Conservation (phyloP, 2,329 filamentous ascomycete genomes). For the Polychaeton citri region DNA sequence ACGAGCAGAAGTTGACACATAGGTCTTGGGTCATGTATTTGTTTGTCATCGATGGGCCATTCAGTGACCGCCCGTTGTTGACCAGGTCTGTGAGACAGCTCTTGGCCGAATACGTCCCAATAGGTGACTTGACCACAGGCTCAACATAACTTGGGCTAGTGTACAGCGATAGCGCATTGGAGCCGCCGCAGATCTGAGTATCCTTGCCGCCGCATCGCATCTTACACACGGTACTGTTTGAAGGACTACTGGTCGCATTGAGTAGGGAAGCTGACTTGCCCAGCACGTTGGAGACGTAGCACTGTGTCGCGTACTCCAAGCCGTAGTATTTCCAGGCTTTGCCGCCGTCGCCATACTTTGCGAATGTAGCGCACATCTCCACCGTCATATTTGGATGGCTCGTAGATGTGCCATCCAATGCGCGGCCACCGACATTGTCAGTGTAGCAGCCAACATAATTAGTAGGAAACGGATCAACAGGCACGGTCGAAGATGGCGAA, state of each 20-base stretch:
- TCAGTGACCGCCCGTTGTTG: slow-evolving; percentile 9
- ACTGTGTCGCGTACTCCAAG: slow-evolving; percentile 19
- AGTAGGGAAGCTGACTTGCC: slow-evolving; percentile 3
- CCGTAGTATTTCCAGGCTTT: slow-evolving; percentile 18
- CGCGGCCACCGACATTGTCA: slow-evolving; percentile 10
- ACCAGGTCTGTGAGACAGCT: slow-evolving; percentile 14
- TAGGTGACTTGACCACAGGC: slow-evolving; percentile 7
- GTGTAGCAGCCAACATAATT: slow-evolving; percentile 20
- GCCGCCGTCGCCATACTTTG: slow-evolving; percentile 5
- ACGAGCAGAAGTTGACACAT: slow-evolving; percentile 19
- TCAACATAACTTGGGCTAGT: slow-evolving; percentile 9
- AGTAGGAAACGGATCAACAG: slow-evolving; percentile 9
- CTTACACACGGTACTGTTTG: slow-evolving; percentile 11
- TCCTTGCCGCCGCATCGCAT: slow-evolving; percentile 13
- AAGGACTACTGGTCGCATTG: slow-evolving; percentile 6
- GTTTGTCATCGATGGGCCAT: slow-evolving; percentile 5
- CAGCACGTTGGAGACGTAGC: slow-evolving; percentile 18
- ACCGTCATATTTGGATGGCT: slow-evolving; percentile 13
- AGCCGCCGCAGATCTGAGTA: slow-evolving; percentile 18
- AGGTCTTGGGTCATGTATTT: slow-evolving; percentile 14
- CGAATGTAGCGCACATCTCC: slow-evolving; percentile 16
- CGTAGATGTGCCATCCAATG: slow-evolving; percentile 9
- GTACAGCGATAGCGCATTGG: slow-evolving; percentile 16
- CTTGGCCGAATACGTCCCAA: slow-evolving; percentile 13
- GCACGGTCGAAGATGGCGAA: slow-evolving; percentile 5